Base-by-base conservation (phyloP, 164 flowering plant species). In the Stephania cephalantha region DNA sequence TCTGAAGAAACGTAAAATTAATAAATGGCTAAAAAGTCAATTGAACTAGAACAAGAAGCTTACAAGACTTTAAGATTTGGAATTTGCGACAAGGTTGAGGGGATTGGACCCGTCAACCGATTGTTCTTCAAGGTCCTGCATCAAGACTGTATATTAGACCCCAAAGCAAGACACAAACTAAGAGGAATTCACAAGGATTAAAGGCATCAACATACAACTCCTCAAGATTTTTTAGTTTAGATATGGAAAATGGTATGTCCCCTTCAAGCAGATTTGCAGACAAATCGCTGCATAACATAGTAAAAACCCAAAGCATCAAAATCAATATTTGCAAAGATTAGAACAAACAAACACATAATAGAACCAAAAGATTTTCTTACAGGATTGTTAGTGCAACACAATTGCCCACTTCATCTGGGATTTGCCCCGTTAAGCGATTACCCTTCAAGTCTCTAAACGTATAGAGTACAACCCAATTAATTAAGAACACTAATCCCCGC, bases 371-470 rank as follows among this genome's bases (percentile, higher is more conserved):
- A 35, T 35, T 35, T 35, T 2, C 70, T 80, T 90, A 95, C 99
- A 95, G 78, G 13, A 75, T 55, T 46, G 75, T 72, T 18, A 95
- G 84, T 22, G 79, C 79, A 31, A 73, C 84, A 71, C 97, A 91
- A 82, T 91, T 82, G 63, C 98, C 98, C 45, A 95, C 88, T 79
- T 95, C 99, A 84, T 93, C 99, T 2, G 99, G 99, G 15, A 95
- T 91, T 86, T 90, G 97, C 46, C 99, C 98, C 0, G 88, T 88
- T 58, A 95, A 73, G 12, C 79, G 85, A 79, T 93, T 95, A 4
- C 98, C 97, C 75, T 90, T 90, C 74, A 95, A 81, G 74, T 95
- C 97, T 71, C 98, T 95, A 85, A 77, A 25, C 25, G 0, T 25
- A 25, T 25, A 25, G 25, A 25, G 25, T 25, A 25, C 25, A 25